Percentiles rank a stretch among this genome's conserved stretches.
phyloP scores from a whole-genome alignment of 768 basidiomycete species.

The Albatrellus ellisii region DNA sequence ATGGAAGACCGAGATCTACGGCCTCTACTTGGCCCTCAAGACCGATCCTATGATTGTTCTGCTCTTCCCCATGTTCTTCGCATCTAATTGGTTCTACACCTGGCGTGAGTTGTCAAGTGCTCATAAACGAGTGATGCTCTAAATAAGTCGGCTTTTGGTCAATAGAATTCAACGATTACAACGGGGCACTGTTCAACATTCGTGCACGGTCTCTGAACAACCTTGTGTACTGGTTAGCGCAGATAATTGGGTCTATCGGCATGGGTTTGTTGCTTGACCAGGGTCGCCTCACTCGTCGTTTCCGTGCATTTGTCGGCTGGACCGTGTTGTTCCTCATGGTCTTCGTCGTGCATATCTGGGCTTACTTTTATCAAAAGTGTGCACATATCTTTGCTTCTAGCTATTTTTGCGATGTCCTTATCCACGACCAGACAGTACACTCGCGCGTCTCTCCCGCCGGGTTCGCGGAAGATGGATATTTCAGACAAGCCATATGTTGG shows the following conservation, averaged over 20 bases:
- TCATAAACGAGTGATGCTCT: neutral
- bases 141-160: neutral
- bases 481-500: slow-evolving; percentile 38
- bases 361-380: slow-evolving; percentile 61
- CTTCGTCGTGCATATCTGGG: slow-evolving; percentile 64
- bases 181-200: slow-evolving; percentile 70
- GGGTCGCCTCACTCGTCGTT: slow-evolving; percentile 39
- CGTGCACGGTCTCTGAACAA: slow-evolving; percentile 67
- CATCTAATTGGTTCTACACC: slow-evolving; percentile 78
- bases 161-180: slow-evolving; percentile 69
- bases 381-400: slow-evolving; percentile 11
- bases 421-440: slow-evolving; percentile 38
- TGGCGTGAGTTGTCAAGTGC: slow-evolving; percentile 46
- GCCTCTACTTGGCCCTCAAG: slow-evolving; percentile 52
- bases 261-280: slow-evolving; percentile 63
- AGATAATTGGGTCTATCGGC: slow-evolving; percentile 60
- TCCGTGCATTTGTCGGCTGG: slow-evolving; percentile 66
- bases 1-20: slow-evolving; percentile 64
- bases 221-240: slow-evolving; percentile 67
- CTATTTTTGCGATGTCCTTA: neutral
- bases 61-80: slow-evolving; percentile 78
- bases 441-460: slow-evolving; percentile 30
- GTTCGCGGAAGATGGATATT: slow-evolving; percentile 43
- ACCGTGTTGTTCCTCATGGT: slow-evolving; percentile 44
- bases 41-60: slow-evolving; percentile 63